Evolutionary conservation across 495 filamentous ascomycete species (phyloP).

Genomic region (Penicillium goetzii): DNA sequence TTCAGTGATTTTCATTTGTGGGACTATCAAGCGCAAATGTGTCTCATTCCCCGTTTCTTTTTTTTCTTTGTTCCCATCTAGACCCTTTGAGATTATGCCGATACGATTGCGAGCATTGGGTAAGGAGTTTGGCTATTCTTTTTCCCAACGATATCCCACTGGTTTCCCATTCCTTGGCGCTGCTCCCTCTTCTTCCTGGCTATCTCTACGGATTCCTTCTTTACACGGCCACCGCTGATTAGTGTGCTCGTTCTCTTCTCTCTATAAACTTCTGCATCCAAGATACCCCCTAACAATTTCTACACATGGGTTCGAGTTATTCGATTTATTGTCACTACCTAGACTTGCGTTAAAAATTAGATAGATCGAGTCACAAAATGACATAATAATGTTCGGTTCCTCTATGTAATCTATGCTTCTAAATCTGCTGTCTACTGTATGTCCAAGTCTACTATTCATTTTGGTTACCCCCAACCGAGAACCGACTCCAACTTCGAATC

Average conservation of each 20-base stretch:
- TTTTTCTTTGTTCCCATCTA: constrained; percentile 19
- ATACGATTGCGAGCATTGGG: constrained; percentile 34
- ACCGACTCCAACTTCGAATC: constrained; percentile 34
- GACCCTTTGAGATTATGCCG: constrained; percentile 24
- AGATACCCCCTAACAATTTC: constrained; percentile 32
- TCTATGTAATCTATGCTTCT: neutral
- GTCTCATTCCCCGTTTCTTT: constrained; percentile 5
- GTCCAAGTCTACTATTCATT: neutral
- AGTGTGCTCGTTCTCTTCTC: neutral
- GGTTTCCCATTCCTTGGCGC: constrained; percentile 18
- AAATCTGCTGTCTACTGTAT: neutral
- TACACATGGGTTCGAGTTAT: constrained; percentile 18
- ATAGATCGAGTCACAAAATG: constrained; percentile 2
- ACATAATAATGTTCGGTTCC: neutral
- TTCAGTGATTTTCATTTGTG: neutral
- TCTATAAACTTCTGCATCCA: constrained; percentile 24
- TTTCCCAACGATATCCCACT: constrained; percentile 26
- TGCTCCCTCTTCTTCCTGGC: constrained; percentile 4
- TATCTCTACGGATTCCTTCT: neutral
- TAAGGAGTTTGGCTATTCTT: constrained; percentile 27
- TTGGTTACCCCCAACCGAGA: constrained; percentile 21
- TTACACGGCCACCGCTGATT: neutral
- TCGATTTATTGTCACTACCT: neutral
- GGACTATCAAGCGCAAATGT: neutral
- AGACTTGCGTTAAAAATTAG: neutral